Evolutionary conservation across 495 filamentous ascomycete species (phyloP).

Genomic region (Aspergillus funiculosus): DNA sequence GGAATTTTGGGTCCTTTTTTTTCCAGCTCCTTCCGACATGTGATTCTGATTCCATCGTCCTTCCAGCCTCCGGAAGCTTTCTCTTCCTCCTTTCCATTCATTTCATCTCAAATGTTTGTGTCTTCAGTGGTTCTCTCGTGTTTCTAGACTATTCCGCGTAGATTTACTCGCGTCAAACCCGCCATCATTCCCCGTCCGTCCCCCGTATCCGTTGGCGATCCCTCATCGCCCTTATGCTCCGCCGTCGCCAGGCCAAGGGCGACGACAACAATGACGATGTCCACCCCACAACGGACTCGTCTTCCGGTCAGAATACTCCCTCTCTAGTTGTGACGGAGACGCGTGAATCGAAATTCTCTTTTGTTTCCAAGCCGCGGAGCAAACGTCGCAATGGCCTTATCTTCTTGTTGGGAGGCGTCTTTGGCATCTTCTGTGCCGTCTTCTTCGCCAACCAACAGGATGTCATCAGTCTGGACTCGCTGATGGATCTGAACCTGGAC

Average conservation of each 20-base stretch:
- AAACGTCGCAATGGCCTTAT: constrained; percentile 73
- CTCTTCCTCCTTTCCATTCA: too few species aligned
- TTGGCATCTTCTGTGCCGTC: constrained; percentile 73
- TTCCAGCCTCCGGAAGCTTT: too few species aligned
- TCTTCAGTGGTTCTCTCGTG: too few species aligned
- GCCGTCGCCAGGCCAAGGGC: constrained; percentile 39
- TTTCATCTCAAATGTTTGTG: too few species aligned
- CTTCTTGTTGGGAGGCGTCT: constrained; percentile 75
- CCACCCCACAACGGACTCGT: constrained; percentile 16
- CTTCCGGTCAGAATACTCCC: constrained; percentile 20
- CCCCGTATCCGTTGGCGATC: constrained; percentile 16
- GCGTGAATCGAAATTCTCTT: constrained; percentile 22
- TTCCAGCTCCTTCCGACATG: too few species aligned
- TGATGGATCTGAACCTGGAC: constrained; percentile 80
- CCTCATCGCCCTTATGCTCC: constrained; percentile 30
- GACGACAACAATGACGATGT: constrained; percentile 16
- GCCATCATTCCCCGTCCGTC: neutral
- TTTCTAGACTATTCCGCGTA: too few species aligned
- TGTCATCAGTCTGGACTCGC: constrained; percentile 71
- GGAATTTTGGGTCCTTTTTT: too few species aligned
- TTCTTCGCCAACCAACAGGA: constrained; percentile 83
- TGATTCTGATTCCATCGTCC: too few species aligned
- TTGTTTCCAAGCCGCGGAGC: constrained; percentile 45
- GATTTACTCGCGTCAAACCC: too few species aligned
- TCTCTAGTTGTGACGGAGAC: constrained; percentile 20